Base-by-base conservation (phyloP, 805 yeast species). In the Kregervanrija delftensis region DNA sequence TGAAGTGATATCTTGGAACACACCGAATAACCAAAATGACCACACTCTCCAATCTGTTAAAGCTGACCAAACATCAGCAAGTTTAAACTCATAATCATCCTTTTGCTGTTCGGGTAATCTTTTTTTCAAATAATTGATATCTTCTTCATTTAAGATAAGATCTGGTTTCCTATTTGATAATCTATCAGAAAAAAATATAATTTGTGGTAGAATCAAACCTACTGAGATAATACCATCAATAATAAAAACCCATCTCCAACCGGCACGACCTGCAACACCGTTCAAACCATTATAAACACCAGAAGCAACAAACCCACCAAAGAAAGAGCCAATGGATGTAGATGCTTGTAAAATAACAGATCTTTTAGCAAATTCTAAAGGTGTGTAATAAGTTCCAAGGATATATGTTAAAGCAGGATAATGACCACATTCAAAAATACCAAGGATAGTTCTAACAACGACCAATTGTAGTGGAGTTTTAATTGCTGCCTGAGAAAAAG, bases 391-490 rank as follows among this genome's bases (percentile, higher is more conserved):
- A 15, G 77, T 69, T 9, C 83, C 86, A 50, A 73, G 65, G 38
- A 78, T 60, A 51, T 76, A 79, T 52, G 79, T 83, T 45, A 78
- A 68, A 15, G 77, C 78, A 5, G 88, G 84, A 64, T 76, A 71
- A 54, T 70, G 75, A n/a, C 82, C 78, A 4, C 85, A 77, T 58
- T 86, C 93, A 58, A 80, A 79, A 0, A 77, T 74, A 35, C 85
- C 90, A 46, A 83, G 69, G 35, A 84, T 69, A 54, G 83, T 83
- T 42, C 93, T 65, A 37, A 80, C 61, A 1, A 75, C 87, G 58
- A 77, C 74, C 34, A 86, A 63, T 33, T 76, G 77, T 2, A 66
- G 62, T 12, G 75, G 73, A 11, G 66, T 69, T 16, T 71, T 64
- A 10, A 77, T 78, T 50, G 68, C n/a, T n/a, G n/a, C n/a, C n/a